Percentiles rank a stretch among this genome's conserved stretches.
Evolutionary conservation across 768 basidiomycete genomes (phyloP).

Genomic region (Pholiota molesta): DNA sequence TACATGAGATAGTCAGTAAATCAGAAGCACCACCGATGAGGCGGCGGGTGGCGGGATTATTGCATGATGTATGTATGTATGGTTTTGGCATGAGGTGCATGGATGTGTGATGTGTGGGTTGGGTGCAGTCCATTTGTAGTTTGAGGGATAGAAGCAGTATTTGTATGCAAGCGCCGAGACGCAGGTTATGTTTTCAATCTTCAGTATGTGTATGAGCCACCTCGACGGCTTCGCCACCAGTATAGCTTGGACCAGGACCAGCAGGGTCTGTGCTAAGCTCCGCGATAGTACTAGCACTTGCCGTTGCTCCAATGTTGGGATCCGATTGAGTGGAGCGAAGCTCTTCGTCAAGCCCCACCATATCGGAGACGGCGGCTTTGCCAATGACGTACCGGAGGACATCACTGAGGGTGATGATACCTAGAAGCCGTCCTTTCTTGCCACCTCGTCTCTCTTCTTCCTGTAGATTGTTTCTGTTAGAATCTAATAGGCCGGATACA

Average conservation of each 20-base stretch:
- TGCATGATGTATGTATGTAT: constrained; percentile 7
- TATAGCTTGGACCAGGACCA: constrained; percentile 1
- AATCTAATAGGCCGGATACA: constrained; percentile 4
- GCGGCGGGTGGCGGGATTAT: constrained; percentile 1
- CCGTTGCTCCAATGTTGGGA: constrained; percentile 3
- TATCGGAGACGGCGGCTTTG: constrained; percentile 55
- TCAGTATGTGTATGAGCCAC: background rate
- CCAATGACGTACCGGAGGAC: constrained; percentile 85
- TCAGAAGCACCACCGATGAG: background rate
- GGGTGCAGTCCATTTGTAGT: background rate
- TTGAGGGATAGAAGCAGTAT: background rate
- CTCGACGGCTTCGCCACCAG: background rate
- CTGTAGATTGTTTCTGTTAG: constrained; percentile 35
- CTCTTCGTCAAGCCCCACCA: constrained; percentile 31
- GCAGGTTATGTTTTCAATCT: background rate
- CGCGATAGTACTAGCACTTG: background rate
- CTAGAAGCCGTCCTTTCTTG: constrained; percentile 80
- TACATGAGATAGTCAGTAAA: constrained; percentile 4
- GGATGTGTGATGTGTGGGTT: background rate
- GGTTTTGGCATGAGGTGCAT: constrained; percentile 5
- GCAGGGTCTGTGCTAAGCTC: background rate
- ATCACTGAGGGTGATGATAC: constrained; percentile 88
- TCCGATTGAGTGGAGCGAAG: constrained; percentile 19
- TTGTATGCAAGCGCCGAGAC: background rate
- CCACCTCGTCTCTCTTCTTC: constrained; percentile 82